Evolutionary conservation across 2,329 filamentous ascomycete genomes (phyloP), one percentile per base, ranked within the genome.

Genomic region (Blastomyces gilchristii): DNA sequence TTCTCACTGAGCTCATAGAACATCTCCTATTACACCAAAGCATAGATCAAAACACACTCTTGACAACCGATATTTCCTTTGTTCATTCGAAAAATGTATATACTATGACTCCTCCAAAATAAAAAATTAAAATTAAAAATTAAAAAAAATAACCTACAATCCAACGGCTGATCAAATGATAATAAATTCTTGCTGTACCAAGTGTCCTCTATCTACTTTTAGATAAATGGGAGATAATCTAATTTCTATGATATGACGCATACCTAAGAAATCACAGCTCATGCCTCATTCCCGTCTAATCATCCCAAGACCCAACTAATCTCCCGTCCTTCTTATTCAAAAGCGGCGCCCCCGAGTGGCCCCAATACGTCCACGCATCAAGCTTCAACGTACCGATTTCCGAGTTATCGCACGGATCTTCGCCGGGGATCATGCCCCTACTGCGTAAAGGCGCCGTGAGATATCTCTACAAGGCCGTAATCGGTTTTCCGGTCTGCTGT

Each of bases 321-420:
- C 34, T 67, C 0, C 78, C 79, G 14, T 71, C 72, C n/a, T 64
- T 68, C 39, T 64, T 61, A 18, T 76, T 69, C n/a, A 83, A 65
- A 18, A 84, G 68, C 1, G 79, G 80, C 5, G 81, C 81, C 2
- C 81, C 81, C 28, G 78, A 81, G 68, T 83, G 81, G 1, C 81
- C 81, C 82, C 81, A 83, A 68, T 83, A 84, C 1, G 81, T 83
- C 81, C 81, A 84, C 63, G 79, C 81, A 67, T 80, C 77, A 68
- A 84, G 82, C 75, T 76, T 80, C 66, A 83, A 66, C 0, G 76
- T 76, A 0, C 81, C 81, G 61, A 84, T 83, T 31, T 81, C 78
- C 1, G 74, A 75, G 65, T 83, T 83, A 64, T 83, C 79, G 61
- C 82, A 77, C 2, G 73, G 69, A 67, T 83, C 77, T 75, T 75